Percentiles rank a stretch among this genome's conserved stretches.
phyloP scores from a whole-genome alignment of 768 basidiomycete genomes.

The Ephemerocybe angulata region DNA sequence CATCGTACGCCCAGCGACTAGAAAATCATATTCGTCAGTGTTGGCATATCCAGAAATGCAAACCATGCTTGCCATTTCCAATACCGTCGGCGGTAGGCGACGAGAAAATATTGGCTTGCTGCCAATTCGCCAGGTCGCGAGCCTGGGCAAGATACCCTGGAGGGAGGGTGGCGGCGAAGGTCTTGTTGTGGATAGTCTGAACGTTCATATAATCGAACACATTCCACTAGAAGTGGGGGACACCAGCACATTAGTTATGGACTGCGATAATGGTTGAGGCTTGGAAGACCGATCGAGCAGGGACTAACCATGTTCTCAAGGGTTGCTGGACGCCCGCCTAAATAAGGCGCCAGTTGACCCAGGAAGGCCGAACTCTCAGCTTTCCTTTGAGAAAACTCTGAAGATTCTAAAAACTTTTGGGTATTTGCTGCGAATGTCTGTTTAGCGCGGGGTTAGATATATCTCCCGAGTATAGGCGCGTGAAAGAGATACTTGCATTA shows the following conservation, averaged over 20 bases:
- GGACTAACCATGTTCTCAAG: constrained; percentile 56
- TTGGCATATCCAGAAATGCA: neutral
- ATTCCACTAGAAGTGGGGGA: constrained; percentile 32
- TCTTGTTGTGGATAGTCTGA: constrained; percentile 59
- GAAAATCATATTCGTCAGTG: neutral
- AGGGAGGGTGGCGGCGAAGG: constrained; percentile 47
- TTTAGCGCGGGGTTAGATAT: no score
- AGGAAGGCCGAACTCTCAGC: constrained; percentile 47
- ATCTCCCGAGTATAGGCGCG: no score
- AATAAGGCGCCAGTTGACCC: constrained; percentile 41
- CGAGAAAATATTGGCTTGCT: constrained; percentile 68
- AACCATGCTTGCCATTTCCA: constrained; percentile 50
- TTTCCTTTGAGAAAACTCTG: constrained; percentile 44
- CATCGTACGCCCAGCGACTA: constrained; percentile 67
- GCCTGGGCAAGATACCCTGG: constrained; percentile 48
- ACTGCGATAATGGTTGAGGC: neutral
- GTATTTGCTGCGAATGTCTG: constrained; percentile 50
- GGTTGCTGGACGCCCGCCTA: constrained; percentile 50
- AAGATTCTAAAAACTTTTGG: constrained; percentile 51
- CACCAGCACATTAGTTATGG: no score
- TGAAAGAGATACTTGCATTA: constrained; percentile 32
- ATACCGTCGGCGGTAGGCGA: constrained; percentile 50
- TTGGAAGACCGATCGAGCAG: neutral
- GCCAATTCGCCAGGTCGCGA: constrained; percentile 64
- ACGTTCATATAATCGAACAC: constrained; percentile 76